phyloP scores from a whole-genome alignment of 169 alveolate species.

The Cryptosporidium felis region DNA sequence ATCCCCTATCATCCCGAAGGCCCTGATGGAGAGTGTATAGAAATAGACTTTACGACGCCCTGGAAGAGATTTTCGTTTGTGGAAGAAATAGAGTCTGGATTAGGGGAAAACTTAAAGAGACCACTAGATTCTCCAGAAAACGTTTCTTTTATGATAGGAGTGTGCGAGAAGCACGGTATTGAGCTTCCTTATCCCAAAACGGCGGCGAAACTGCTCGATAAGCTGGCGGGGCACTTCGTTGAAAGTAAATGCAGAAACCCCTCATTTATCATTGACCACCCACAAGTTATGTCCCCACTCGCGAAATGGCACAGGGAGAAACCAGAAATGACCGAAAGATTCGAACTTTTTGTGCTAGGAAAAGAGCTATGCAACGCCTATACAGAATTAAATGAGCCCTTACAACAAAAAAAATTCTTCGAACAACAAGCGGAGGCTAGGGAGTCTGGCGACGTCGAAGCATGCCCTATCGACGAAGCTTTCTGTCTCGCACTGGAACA shows the following conservation, averaged over 20 bases:
- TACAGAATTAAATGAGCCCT: slow-evolving; percentile 99
- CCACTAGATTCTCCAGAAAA: slow-evolving; percentile 82
- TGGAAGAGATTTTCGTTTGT: slow-evolving; percentile 91
- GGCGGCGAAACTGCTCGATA: slow-evolving; percentile 90
- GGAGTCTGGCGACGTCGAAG: slow-evolving; percentile 86
- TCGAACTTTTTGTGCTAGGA: slow-evolving; percentile 95
- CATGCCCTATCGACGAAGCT: slow-evolving; percentile 90
- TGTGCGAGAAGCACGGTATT: slow-evolving; percentile 82
- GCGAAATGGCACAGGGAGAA: slow-evolving; percentile 96
- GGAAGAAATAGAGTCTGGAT: slow-evolving; percentile 83
- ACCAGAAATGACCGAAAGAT: slow-evolving; percentile 72
- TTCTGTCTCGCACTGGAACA: slow-evolving; percentile 91
- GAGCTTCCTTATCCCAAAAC: slow-evolving; percentile 87
- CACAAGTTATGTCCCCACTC: slow-evolving; percentile 98
- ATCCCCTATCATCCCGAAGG: slow-evolving; percentile 96
- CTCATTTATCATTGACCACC: slow-evolving; percentile 95
- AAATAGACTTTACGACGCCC: slow-evolving; percentile 98
- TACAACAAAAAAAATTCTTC: slow-evolving; percentile 92
- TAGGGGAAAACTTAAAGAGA: slow-evolving; percentile 81
- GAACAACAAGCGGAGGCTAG: slow-evolving; percentile 88
- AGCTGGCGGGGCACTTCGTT: slow-evolving; percentile 89
- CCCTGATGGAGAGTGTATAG: slow-evolving; percentile 87
- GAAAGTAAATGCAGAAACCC: slow-evolving; percentile 92
- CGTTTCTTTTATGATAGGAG: slow-evolving; percentile 78
- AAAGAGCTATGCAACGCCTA: slow-evolving; percentile 98